Evolutionary conservation across 257 asterid genomes (phyloP).

Genomic region (Apocynum venetum): DNA sequence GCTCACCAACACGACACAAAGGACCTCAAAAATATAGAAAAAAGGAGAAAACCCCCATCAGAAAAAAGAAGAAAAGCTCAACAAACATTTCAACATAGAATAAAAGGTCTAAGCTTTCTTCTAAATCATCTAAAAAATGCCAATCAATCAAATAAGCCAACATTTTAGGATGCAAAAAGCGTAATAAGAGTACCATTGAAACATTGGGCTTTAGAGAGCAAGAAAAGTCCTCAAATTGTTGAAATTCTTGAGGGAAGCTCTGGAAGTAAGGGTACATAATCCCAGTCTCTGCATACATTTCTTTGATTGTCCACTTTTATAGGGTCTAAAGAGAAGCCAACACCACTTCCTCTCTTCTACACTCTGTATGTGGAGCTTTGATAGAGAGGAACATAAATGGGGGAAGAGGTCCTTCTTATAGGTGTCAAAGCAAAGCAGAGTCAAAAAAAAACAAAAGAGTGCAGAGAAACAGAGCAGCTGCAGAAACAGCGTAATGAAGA

Average conservation of each 20-base stretch:
- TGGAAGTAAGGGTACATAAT: constrained; percentile 62
- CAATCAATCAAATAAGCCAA: constrained; percentile 10
- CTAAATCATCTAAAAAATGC: constrained; percentile 14
- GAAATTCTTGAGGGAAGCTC: constrained; percentile 53
- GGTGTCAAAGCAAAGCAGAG: constrained; percentile 34
- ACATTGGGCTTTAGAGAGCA: constrained; percentile 49
- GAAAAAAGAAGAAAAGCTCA: background rate
- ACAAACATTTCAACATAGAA: constrained; percentile 11
- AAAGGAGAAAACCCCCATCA: background rate
- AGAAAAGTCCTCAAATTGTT: constrained; percentile 53
- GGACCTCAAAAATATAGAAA: background rate
- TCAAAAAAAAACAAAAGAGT: constrained; percentile 16
- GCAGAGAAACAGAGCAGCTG: constrained; percentile 9
- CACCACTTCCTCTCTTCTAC: constrained; percentile 6
- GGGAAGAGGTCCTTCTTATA: constrained; percentile 45
- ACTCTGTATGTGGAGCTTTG: constrained; percentile 12
- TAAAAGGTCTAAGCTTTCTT: constrained; percentile 20
- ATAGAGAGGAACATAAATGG: constrained; percentile 28
- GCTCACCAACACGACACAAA: background rate
- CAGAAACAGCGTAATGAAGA: constrained; percentile 33
- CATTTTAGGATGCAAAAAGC: background rate
- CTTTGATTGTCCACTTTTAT: constrained; percentile 5
- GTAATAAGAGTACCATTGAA: constrained; percentile 40
- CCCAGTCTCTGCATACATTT: constrained; percentile 79
- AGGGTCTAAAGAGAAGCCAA: background rate